Evolutionary conservation across 1,139 yeast genomes (phyloP).

Genomic region (Candida dubliniensis): DNA sequence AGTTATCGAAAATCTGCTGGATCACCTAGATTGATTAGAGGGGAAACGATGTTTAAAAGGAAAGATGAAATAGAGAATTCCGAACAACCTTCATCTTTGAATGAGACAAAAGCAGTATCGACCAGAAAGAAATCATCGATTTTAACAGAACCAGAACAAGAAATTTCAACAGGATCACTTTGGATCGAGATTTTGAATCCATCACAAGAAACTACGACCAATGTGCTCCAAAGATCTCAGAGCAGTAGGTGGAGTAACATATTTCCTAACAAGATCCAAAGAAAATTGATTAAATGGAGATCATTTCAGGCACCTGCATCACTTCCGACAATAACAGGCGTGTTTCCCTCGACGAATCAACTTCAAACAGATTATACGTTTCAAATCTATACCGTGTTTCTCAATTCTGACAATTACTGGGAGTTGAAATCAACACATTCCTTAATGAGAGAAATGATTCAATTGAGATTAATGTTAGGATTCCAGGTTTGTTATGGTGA

Average conservation of each 20-base stretch:
- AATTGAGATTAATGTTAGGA: slow-evolving; percentile 77
- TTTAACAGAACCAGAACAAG: slow-evolving; percentile 9
- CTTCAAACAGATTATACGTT: slow-evolving; percentile 63
- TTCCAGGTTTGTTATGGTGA: slow-evolving; percentile 85
- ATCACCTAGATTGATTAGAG: slow-evolving; percentile 14
- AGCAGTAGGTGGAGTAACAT: slow-evolving; percentile 80
- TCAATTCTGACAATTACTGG: slow-evolving; percentile 53
- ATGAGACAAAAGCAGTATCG: slow-evolving; percentile 1
- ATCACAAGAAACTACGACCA: slow-evolving; percentile 54
- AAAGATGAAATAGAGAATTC: slow-evolving; percentile 4
- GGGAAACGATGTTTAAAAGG: slow-evolving; percentile 12
- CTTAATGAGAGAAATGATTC: slow-evolving; percentile 83
- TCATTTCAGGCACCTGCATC: slow-evolving; percentile 93
- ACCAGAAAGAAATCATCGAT: slow-evolving; percentile 10
- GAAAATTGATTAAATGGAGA: slow-evolving; percentile 83
- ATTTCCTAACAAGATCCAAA: slow-evolving; percentile 66
- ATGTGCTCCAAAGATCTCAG: slow-evolving; percentile 40
- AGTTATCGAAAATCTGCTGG: slow-evolving; percentile 11
- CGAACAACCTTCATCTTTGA: neutral
- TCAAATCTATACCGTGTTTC: slow-evolving; percentile 62
- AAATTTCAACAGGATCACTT: slow-evolving; percentile 28
- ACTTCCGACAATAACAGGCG: slow-evolving; percentile 74
- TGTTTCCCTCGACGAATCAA: slow-evolving; percentile 70
- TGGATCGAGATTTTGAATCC: slow-evolving; percentile 76
- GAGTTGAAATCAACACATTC: slow-evolving; percentile 57